Evolutionary conservation across 1,284 basidiomycete species (phyloP), one percentile per base, ranked within the genome.

Genomic region (Cutaneotrichosporon dermatis): DNA sequence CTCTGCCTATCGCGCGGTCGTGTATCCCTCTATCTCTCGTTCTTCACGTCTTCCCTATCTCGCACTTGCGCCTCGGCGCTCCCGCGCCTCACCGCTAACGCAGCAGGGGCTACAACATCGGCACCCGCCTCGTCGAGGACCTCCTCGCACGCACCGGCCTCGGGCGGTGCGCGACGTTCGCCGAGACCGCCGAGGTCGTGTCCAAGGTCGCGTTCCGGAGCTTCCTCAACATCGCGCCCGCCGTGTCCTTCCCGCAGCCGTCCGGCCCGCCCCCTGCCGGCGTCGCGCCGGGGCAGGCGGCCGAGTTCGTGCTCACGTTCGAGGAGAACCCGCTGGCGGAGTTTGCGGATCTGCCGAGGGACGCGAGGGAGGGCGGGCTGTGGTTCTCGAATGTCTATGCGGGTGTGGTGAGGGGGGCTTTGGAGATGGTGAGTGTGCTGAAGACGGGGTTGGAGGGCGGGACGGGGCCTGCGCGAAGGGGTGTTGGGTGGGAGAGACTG

Each of bases 201-300:
- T 84, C 91, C 8, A 95, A 96, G 90, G 90, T 99, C 67, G 96
- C 93, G n/a, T 99, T 99, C 83, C 97, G 97, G 79, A 88, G 92
- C 11, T 99, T 99, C 77, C 81, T 99, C 57, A 97, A 97, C 75
- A 89, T 98, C 67, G 88, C 89, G 0, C 96, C 96, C 0, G 82
- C 80, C 35, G 84, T 98, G 52, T 84, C 86, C 7, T 92, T 95
- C 68, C 82, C 83, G 6, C 63, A 65, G 71, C 80, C 58, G 10
- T 79, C 82, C 10, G 77, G 77, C 36, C 80, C 82, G 2, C 76
- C 82, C 10, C 72, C 83, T 54, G 57, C 62, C 61, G 73, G 71
- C 51, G 46, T 42, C 34, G n/a, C 33, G 55, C 39, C 58, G 54
- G 50, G 50, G 16, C 50, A 52, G 41, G 35, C 54, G 62, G 40